Base-by-base conservation (phyloP, 2,329 filamentous ascomycete genomes). In the Cytospora mali region DNA sequence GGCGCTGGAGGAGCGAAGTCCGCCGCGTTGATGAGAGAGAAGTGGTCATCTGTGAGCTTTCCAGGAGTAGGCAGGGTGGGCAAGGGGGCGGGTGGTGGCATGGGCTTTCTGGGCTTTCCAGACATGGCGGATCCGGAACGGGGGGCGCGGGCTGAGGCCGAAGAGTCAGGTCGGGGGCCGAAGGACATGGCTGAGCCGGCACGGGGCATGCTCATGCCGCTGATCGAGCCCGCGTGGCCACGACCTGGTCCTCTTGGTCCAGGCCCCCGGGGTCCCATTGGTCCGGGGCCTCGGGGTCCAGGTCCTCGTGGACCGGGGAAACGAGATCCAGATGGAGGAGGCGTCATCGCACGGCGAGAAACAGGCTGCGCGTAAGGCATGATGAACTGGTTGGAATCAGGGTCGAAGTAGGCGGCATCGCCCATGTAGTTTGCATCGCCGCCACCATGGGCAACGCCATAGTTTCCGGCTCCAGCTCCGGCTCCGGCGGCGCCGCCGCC, bases 331-430 rank as follows among this genome's bases (percentile, higher is more conserved):
- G 80, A 80, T 1, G 94, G 93, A 21, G 94, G 94, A 58, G 94
- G 94, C 23, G 94, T 98, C 94, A 98, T 97, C 58, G 94, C 94
- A 71, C 94, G 91, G 69, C 94, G 91, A 66, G 87, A 88, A 18
- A 96, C 85, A 13, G 92, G 92, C 75, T 97, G 87, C 13, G 93
- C 91, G 69, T 90, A 97, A 2, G 93, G 87, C 83, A 89, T 88
- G 63, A 93, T 85, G 70, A 93, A 94, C 23, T 88, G 83, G 70
- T 88, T 88, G 35, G 82, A 84, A 13, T 86, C 83, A 10, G 88
- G 85, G 68, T 91, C 88, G 63, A 87, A 90, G 72, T 85, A 88
- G 7, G 84, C 79, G 27, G 85, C 84, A 62, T 92, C 89, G n/a
- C 83, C 85, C 53, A 88, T 80, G 72, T 90, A 92, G 67, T 87